Evolutionary conservation across 257 asterid genomes (phyloP).

Genomic region (Solanum boliviense): DNA sequence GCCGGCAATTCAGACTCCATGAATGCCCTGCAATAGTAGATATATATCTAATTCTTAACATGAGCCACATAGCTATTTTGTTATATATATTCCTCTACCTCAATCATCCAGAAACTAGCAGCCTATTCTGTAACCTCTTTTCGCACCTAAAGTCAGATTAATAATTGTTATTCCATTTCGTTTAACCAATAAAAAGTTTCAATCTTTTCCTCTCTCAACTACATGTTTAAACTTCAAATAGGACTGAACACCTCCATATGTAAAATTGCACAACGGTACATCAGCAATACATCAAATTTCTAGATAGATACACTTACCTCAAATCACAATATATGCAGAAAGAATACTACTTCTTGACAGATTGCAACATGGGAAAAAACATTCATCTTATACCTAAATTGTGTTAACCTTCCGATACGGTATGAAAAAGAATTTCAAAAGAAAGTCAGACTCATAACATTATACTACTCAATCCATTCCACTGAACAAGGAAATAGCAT

Average conservation of each 20-base stretch:
- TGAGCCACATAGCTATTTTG: background rate
- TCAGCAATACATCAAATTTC: background rate
- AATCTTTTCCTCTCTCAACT: background rate
- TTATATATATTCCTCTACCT: background rate
- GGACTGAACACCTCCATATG: background rate
- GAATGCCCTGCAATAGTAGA: slow-evolving; percentile 42
- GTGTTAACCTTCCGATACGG: background rate
- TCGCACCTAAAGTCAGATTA: background rate
- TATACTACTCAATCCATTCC: background rate
- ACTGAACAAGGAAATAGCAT: background rate
- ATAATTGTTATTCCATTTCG: background rate
- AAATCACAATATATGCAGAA: background rate
- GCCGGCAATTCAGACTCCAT: slow-evolving; percentile 73
- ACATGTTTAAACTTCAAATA: background rate
- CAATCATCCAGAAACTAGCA: background rate
- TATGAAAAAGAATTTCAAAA: background rate
- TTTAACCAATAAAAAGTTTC: background rate
- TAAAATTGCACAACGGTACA: background rate
- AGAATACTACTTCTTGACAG: background rate
- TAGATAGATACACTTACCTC: background rate
- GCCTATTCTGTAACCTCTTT: background rate
- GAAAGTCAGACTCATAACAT: background rate
- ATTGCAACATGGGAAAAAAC: background rate
- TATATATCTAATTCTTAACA: background rate
- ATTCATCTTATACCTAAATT: background rate